Percentiles rank a stretch among this genome's conserved stretches.
These are phyloP conservation scores for Eimeria praecox DNA, from an alignment of 169 alveolate genomes.

Conservation along the genomic window DNA sequence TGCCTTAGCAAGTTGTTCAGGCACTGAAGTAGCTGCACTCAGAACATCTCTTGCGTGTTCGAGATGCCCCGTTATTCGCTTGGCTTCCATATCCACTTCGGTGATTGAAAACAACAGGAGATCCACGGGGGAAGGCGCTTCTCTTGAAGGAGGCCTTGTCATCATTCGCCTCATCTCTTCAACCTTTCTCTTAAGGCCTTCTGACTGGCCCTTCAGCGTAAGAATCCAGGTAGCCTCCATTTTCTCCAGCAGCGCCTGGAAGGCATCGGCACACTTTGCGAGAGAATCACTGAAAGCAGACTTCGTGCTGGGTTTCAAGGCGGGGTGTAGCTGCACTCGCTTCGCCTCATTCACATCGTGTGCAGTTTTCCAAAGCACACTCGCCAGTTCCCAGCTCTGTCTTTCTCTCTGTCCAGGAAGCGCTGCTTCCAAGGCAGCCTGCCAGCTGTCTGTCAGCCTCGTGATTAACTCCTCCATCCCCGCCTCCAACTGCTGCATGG, in stretches of 20 bases:
- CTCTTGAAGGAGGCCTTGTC: not conserved
- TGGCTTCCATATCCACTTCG: not conserved
- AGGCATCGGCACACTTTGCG: not conserved
- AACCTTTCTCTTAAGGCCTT: not conserved
- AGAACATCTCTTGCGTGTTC: too few species aligned
- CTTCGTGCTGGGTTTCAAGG: not conserved
- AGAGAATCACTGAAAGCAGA: not conserved
- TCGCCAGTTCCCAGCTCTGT: not conserved
- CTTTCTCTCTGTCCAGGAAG: not conserved
- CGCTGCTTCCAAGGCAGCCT: not conserved
- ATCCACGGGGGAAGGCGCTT: not conserved
- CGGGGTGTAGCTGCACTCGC: not conserved
- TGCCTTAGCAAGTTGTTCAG: not conserved
- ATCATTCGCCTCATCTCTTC: not conserved
- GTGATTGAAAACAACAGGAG: not conserved
- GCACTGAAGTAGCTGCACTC: not conserved
- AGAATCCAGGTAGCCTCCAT: not conserved
- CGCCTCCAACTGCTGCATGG: not conserved
- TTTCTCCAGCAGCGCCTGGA: not conserved
- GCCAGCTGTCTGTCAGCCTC: not conserved
- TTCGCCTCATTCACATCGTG: not conserved
- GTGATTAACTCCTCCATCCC: not conserved
- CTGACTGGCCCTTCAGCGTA: not conserved
- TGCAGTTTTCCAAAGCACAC: not conserved
- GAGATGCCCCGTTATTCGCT: not conserved